Percentiles rank a stretch among this genome's conserved stretches.
phyloP scores from a whole-genome alignment of 176 grass and related monocot species.

The Saccharum spontaneum region DNA sequence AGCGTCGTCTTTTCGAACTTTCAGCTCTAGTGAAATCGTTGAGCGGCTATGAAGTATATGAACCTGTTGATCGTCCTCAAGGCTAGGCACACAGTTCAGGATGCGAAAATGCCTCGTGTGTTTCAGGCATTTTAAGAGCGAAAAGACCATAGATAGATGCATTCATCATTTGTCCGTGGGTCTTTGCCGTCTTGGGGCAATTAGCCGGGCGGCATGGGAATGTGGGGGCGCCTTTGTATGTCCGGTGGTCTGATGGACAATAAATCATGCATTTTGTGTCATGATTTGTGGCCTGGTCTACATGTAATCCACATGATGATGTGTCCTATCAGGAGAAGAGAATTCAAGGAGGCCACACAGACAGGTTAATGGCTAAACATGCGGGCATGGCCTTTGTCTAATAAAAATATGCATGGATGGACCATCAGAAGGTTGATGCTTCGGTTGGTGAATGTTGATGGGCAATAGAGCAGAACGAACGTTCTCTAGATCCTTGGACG shows the following conservation, averaged over 20 bases:
- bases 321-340: not conserved
- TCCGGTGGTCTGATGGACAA: not conserved
- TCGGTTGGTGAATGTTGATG: constrained; percentile 11
- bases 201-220: not conserved
- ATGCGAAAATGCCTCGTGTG: not conserved
- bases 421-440: constrained; percentile 27
- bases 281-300: not conserved
- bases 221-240: not conserved
- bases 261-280: not conserved
- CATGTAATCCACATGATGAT: constrained; percentile 35
- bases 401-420: not conserved
- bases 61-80: not conserved
- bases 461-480: not conserved
- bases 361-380: not conserved
- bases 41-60: not conserved
- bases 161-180: not conserved
- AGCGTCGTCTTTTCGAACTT: not conserved
- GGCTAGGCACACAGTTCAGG: not conserved
- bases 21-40: not conserved
- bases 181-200: not conserved
- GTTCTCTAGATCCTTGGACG: not conserved
- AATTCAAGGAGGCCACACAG: not conserved
- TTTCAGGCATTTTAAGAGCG: not conserved
- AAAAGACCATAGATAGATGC: not conserved
- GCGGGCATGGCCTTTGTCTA: not conserved